phyloP scores from a whole-genome alignment of 352 stramenopile species.

The Aphanomyces euteiches region DNA sequence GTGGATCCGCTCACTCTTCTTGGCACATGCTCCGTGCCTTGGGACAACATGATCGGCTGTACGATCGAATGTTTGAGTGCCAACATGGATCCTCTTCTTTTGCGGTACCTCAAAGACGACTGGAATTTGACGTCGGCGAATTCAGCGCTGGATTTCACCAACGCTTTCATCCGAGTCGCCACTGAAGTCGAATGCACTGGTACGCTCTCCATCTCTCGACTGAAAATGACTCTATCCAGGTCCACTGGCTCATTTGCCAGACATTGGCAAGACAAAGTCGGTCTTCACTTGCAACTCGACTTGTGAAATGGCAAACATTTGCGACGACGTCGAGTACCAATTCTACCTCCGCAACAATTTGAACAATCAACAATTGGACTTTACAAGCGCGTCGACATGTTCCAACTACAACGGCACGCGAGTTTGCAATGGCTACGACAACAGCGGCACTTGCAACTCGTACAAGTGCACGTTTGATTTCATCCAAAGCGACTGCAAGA shows the following conservation, averaged over 20 bases:
- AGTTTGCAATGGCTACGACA: slow-evolving; percentile 1
- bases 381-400: slow-evolving; percentile 3
- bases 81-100: slow-evolving; percentile 3
- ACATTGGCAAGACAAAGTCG: not conserved
- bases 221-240: not conserved
- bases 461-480: slow-evolving; percentile 20
- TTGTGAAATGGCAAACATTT: slow-evolving; percentile 6
- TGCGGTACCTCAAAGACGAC: slow-evolving; percentile 9
- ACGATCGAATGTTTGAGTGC: slow-evolving; percentile 7
- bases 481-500: slow-evolving; percentile 2
- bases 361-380: slow-evolving; percentile 7
- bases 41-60: slow-evolving; percentile 9
- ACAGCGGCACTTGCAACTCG: slow-evolving; percentile 3
- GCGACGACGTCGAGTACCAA: slow-evolving; percentile 14
- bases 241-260: not conserved
- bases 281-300: slow-evolving; percentile 18
- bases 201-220: not conserved
- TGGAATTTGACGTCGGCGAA: slow-evolving; percentile 2
- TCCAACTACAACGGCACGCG: not conserved
- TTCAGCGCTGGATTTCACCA: not conserved
- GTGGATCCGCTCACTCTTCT: not conserved
- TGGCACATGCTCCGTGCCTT: slow-evolving; percentile 14
- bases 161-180: not conserved
- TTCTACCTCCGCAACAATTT: not conserved
- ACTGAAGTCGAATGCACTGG: not conserved